These are phyloP conservation scores for Haplosporangium sp. DNA, from an alignment of 371 early-diverging fungal genomes.

Conservation along the genomic window DNA sequence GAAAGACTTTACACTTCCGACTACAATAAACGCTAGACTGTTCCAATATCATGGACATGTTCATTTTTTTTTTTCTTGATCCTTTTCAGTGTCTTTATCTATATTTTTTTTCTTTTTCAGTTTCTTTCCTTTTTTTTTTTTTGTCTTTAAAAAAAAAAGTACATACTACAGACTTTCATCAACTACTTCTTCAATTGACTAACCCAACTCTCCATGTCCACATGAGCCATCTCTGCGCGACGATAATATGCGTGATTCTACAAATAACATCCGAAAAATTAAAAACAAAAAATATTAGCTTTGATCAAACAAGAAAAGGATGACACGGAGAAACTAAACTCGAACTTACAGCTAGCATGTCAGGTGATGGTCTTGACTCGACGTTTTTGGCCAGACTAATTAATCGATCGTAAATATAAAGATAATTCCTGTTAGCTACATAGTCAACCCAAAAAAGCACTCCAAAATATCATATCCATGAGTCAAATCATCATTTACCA, in stretches of 20 bases:
- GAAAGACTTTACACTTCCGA: background rate
- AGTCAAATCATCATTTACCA: conserved; percentile 66
- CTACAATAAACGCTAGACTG: background rate
- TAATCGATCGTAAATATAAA: background rate
- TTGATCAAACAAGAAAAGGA: too few species aligned
- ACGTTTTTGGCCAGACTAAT: conserved; percentile 49
- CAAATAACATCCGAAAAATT: background rate
- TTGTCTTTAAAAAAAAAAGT: background rate
- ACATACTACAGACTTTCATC: background rate
- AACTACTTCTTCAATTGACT: conserved; percentile 37
- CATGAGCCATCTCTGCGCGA: conserved; percentile 64
- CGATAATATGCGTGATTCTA: conserved; percentile 69
- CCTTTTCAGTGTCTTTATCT: too few species aligned
- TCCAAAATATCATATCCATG: background rate
- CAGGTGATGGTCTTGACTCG: conserved; percentile 51
- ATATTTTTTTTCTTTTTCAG: too few species aligned
- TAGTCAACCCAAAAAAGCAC: background rate
- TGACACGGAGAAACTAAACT: too few species aligned
- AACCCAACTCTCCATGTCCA: conserved; percentile 70
- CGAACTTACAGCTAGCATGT: conserved; percentile 46
- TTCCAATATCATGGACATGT: background rate
- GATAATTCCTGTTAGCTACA: background rate
- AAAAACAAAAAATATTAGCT: background rate
- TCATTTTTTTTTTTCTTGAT: background rate
- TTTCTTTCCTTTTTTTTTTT: background rate